A percentile compares a stretch with the other conserved stretches of the same genome.
Evolutionary conservation across 2,329 filamentous ascomycete genomes (phyloP).

Genomic region (Cladophialophora carrionii): DNA sequence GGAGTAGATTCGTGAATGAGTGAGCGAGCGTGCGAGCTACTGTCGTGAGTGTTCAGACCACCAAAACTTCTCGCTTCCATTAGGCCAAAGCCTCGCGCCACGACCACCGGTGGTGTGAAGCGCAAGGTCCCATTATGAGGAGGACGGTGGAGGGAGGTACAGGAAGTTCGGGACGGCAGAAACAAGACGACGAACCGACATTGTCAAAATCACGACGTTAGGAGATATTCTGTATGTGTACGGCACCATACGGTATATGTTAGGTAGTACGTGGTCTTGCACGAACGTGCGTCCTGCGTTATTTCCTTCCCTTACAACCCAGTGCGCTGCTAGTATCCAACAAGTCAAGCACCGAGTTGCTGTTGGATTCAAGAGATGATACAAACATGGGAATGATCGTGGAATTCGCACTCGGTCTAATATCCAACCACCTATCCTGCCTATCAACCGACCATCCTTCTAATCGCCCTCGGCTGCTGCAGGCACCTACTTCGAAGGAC

Average conservation of each 20-base stretch:
- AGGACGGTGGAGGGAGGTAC: too few relatives aligned
- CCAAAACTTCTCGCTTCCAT: too few relatives aligned
- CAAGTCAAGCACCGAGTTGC: neutral
- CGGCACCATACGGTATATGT: too few relatives aligned
- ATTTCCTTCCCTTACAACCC: neutral
- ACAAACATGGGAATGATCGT: neutral
- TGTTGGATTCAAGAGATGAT: neutral
- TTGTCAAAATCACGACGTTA: neutral
- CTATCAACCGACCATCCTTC: neutral
- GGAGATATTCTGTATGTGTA: neutral
- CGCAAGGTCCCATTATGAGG: too few relatives aligned
- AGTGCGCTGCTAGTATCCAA: neutral
- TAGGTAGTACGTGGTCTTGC: neutral
- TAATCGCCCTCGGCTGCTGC: neutral
- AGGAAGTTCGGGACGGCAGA: neutral
- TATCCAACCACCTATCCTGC: neutral
- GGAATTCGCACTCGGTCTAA: neutral
- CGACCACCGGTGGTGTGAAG: too few relatives aligned
- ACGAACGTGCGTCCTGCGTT: neutral
- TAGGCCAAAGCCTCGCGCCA: too few relatives aligned
- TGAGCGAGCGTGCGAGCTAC: too few relatives aligned
- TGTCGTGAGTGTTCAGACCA: too few relatives aligned
- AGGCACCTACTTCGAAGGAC: neutral
- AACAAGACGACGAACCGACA: neutral
- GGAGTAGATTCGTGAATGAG: too few relatives aligned